Percentiles rank a stretch among this genome's conserved stretches.
Conservation (phyloP, 805 yeast genomes). For the Metschnikowia kofuensis region DNA sequence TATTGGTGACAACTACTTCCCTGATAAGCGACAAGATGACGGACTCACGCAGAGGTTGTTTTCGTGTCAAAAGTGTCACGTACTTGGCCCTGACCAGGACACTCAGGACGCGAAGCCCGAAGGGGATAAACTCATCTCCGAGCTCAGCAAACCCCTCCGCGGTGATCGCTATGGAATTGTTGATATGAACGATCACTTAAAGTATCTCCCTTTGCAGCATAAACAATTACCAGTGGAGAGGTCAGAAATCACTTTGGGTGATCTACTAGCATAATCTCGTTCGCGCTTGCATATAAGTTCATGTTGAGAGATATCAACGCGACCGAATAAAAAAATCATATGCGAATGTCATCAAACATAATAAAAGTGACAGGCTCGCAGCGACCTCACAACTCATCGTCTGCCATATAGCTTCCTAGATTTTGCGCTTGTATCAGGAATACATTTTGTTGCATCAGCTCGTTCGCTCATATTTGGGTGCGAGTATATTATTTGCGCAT, state of each 20-base stretch:
- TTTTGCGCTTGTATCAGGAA: background rate
- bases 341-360: background rate
- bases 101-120: conserved; percentile 12
- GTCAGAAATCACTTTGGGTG: conserved; percentile 7
- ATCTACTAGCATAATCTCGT: conserved; percentile 4
- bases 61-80: conserved; percentile 33
- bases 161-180: conserved; percentile 33
- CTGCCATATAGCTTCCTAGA: background rate
- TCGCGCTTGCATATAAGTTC: conserved; percentile 6
- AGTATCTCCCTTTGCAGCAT: conserved; percentile 3
- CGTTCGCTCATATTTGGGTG: too few species aligned
- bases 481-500: too few species aligned
- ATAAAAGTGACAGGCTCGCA: background rate
- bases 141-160: conserved; percentile 27
- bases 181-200: conserved; percentile 14
- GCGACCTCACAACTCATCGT: background rate
- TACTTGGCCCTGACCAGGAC: conserved; percentile 17
- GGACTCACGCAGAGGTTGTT: background rate
- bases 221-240: conserved; percentile 4
- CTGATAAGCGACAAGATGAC: too few species aligned
- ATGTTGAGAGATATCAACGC: conserved; percentile 3
- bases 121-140: conserved; percentile 15
- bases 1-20: too few species aligned
- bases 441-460: background rate
- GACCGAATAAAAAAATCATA: conserved; percentile 1